Conservation (phyloP, 768 basidiomycete genomes). For the Hydnomerulius pinastri region DNA sequence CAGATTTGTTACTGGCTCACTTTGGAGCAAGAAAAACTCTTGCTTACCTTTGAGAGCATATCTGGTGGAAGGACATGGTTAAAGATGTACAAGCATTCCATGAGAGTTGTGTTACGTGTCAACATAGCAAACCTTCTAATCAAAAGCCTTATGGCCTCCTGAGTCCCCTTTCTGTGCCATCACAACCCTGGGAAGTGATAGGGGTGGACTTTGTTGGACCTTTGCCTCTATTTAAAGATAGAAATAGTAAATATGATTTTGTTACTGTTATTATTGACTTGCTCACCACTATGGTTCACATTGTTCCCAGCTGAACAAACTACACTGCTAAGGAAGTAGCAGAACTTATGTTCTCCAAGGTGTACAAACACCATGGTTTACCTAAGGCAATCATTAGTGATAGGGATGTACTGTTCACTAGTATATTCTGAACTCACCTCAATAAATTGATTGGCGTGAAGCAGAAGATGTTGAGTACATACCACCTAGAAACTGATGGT, state of each 20-base stretch:
- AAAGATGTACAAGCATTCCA: conserved; percentile 30
- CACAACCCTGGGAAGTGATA: conserved; percentile 38
- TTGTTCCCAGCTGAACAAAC: conserved; percentile 16
- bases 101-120: conserved; percentile 15
- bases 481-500: conserved; percentile 46
- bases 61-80: conserved; percentile 43
- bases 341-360: conserved; percentile 34
- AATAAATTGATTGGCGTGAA: conserved; percentile 31
- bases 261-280: conserved; percentile 25
- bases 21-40: conserved; percentile 37
- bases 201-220: conserved; percentile 43
- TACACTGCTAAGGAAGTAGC: conserved; percentile 39
- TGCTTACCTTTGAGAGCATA: conserved; percentile 30
- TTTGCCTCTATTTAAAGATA: conserved; percentile 23
- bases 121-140: conserved; percentile 21
- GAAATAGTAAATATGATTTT: conserved; percentile 21
- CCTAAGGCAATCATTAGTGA: conserved; percentile 42
- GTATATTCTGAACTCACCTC: conserved; percentile 42
- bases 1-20: conserved; percentile 42
- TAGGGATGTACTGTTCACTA: conserved; percentile 43
- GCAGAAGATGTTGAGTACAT: conserved; percentile 39
- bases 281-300: conserved; percentile 21
- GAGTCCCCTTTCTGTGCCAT: conserved; percentile 27
- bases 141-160: conserved; percentile 30
- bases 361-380: conserved; percentile 42